phyloP scores from a whole-genome alignment of 345 rosid species.

The Trapa incisa region DNA sequence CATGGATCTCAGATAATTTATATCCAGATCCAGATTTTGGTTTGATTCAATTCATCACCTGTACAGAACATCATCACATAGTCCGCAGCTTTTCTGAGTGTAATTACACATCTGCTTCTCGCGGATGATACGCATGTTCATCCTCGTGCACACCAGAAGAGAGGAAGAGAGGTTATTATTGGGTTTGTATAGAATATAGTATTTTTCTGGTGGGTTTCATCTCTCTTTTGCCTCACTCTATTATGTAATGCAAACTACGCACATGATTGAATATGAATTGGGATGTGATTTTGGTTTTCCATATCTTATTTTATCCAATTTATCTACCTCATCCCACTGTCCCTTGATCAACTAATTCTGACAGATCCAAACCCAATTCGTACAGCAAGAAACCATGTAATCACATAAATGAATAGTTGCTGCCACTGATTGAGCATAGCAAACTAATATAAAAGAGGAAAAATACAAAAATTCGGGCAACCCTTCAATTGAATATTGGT shows the following conservation, averaged over 20 bases:
- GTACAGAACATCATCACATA: conserved; percentile 39
- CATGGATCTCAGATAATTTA: conserved; percentile 11
- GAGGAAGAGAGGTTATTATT: conserved; percentile 2
- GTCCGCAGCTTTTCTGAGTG: conserved; percentile 29
- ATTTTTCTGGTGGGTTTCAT: neutral
- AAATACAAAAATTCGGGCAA: neutral
- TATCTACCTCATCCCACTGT: neutral
- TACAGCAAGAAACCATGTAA: neutral
- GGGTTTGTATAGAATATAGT: conserved; percentile 10
- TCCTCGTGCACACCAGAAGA: neutral
- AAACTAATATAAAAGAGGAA: neutral
- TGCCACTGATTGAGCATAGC: neutral
- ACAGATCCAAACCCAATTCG: neutral
- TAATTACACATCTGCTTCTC: conserved; percentile 42
- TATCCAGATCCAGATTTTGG: conserved; percentile 34
- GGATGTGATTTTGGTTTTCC: conserved; percentile 46
- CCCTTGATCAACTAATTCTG: conserved; percentile 3
- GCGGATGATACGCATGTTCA: conserved; percentile 11
- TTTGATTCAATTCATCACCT: conserved; percentile 25
- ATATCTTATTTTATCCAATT: conserved; percentile 8
- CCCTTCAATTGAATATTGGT: neutral
- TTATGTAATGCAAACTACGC: conserved; percentile 31
- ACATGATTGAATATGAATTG: conserved; percentile 32
- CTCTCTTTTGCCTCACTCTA: conserved; percentile 17
- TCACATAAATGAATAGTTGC: neutral